Base-by-base conservation (phyloP, 1,139 yeast genomes). In the Diutina siamensis region DNA sequence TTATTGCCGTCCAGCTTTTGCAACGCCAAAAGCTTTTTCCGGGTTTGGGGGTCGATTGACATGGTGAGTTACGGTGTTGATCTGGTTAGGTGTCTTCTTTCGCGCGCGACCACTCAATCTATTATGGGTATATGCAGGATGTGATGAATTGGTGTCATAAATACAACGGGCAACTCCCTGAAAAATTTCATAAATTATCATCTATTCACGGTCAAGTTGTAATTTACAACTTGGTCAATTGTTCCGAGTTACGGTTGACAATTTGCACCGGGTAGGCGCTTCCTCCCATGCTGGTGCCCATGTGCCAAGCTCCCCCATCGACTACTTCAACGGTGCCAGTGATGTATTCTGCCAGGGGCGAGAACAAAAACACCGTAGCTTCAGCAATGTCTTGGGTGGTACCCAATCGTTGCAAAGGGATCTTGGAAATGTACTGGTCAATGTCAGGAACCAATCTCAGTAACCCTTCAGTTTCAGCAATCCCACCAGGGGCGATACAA, bases 281-380 rank as follows among this genome's bases (percentile, higher is more conserved):
- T n/a, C n/a, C 62, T 33, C 62, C 63, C 52, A 58, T 53, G 53
- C 53, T 50, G 57, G 72, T 19, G 87, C 92, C 56, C 77, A 66
- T 35, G 57, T 87, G 95, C 96, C 97, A 88, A 48, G 76, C 72
- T 1, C 81, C 97, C 46, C 97, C 97, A 61, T 89, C 98, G 12
- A 89, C 96, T 13, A 87, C 83, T 42, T 77, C 69, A 21, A 82
- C 67, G 2, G 87, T 78, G 15, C 97, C 97, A 12, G 83, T 79
- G 34, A 89, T 73, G 59, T 80, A 89, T 15, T 70, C 57, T 4
- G 92, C 86, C 3, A 96, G 95, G 2, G 83, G 82, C 32, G 95
- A 83, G 57, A 89, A 83, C 53, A 89, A 66, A 59, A 71, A 89
- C 1, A 85, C 85, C 0, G 97, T 88, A 2, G 94, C 80, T 52